Percentiles rank a stretch among this genome's conserved stretches.
Evolutionary conservation across 2,329 filamentous ascomycete genomes (phyloP).

Genomic region (Trichoderma asperellum): DNA sequence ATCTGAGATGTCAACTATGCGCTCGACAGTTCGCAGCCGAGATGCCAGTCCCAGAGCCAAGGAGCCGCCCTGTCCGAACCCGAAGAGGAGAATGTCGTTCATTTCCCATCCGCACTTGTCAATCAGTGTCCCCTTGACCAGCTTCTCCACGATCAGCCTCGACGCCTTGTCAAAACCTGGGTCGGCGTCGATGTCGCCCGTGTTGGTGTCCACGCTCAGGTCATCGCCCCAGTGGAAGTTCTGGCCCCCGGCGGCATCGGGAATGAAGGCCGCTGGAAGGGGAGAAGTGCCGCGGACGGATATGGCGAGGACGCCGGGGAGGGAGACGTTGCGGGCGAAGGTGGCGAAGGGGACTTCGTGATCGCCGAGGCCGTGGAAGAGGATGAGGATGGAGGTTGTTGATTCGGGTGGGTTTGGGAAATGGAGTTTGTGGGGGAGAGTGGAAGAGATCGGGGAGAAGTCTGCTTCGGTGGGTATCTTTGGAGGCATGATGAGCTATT

Average conservation of each 20-base stretch:
- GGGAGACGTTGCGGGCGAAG: constrained; percentile 69
- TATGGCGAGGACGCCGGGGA: constrained; percentile 78
- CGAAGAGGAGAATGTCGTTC: constrained; percentile 65
- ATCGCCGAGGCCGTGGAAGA: constrained; percentile 86
- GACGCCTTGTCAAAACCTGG: constrained; percentile 61
- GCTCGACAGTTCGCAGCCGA: constrained; percentile 44
- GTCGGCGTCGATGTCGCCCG: constrained; percentile 62
- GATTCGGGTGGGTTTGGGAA: constrained; percentile 60
- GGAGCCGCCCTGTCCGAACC: constrained; percentile 70
- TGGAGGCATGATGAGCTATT: constrained; percentile 45
- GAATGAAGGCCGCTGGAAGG: constrained; percentile 68
- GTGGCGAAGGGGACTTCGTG: constrained; percentile 67
- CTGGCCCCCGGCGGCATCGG: constrained; percentile 36
- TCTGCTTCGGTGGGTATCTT: constrained; percentile 56
- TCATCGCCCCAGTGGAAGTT: constrained; percentile 72
- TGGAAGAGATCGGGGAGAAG: constrained; percentile 50
- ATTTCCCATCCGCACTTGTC: constrained; percentile 61
- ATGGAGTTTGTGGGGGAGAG: constrained; percentile 51
- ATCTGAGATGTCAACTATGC: constrained; percentile 43
- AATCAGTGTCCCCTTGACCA: constrained; percentile 58
- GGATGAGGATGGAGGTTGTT: constrained; percentile 74
- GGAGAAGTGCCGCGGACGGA: constrained; percentile 71
- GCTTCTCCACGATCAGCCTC: constrained; percentile 50
- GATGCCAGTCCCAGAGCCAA: constrained; percentile 61
- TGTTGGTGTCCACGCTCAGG: constrained; percentile 54